These are phyloP conservation scores for Pistacia atlantica DNA, from an alignment of 345 rosid species.

Conservation along the genomic window DNA sequence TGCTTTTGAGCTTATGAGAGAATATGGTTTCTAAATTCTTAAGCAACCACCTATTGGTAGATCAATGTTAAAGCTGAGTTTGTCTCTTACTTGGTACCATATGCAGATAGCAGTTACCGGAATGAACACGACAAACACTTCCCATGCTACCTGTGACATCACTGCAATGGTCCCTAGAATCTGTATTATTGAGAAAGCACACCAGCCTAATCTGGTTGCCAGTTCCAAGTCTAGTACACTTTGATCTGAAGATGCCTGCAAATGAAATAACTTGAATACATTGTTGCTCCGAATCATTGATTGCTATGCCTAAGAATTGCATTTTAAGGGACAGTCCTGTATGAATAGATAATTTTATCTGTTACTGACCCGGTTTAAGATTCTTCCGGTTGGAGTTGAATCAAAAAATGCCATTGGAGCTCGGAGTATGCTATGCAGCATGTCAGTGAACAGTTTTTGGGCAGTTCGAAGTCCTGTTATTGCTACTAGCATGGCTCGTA, in stretches of 20 bases:
- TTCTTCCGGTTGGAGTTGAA: slow-evolving; percentile 94
- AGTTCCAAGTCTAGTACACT: slow-evolving; percentile 89
- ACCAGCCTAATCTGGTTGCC: slow-evolving; percentile 82
- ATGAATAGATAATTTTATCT: neutral
- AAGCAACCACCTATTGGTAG: neutral
- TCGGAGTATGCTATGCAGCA: slow-evolving; percentile 70
- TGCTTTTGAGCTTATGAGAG: neutral
- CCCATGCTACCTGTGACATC: slow-evolving; percentile 96
- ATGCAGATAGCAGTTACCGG: slow-evolving; percentile 94
- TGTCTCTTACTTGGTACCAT: slow-evolving; percentile 80
- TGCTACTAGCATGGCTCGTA: slow-evolving; percentile 66
- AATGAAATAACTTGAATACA: slow-evolving; percentile 9
- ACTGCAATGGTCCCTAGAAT: slow-evolving; percentile 79
- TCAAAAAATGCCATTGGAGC: slow-evolving; percentile 97
- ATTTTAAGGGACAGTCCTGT: neutral
- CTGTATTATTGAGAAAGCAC: slow-evolving; percentile 86
- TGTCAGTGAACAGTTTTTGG: slow-evolving; percentile 68
- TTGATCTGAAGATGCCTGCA: slow-evolving; percentile 90
- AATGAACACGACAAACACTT: slow-evolving; percentile 92
- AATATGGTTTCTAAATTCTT: neutral
- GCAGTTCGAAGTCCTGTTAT: slow-evolving; percentile 78
- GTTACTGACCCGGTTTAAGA: slow-evolving; percentile 78
- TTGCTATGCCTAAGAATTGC: neutral
- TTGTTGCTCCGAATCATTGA: neutral
- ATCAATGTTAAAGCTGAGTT: slow-evolving; percentile 6